Base-by-base conservation (phyloP, 2,329 filamentous ascomycete genomes). In the Amauroascus verrucosus region DNA sequence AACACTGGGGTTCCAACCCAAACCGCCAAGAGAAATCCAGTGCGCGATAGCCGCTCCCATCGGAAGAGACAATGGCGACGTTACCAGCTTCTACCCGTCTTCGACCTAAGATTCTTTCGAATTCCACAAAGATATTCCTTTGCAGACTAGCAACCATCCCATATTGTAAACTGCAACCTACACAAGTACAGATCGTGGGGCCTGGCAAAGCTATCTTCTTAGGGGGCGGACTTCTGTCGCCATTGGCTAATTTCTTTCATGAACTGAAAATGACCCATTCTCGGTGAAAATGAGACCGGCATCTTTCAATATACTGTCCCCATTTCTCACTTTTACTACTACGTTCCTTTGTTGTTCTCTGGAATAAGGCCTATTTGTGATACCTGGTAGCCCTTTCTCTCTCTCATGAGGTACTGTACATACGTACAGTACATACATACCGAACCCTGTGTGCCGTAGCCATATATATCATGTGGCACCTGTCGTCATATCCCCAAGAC, bases 41-140 rank as follows among this genome's bases (percentile, higher is more conserved):
- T 50, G 41, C 50, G 50, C 50, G 50, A 52, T 52, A 52, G 40
- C 41, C 50, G 50, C 50, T 37, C 3, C 22, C 22, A 6, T 6
- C 14, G 2, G n/a, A 20, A n/a, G 38, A 51, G 1, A n/a, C n/a
- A n/a, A n/a, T n/a, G 20, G 50, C 50, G 50, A 52, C 38, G 50
- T 40, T 52, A 52, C 50, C 50, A 46, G 50, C 50, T 32, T 52
- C 40, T 52, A 52, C 9, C 50, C 40, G 50, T 37, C 14, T 13
- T 18, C 32, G n/a, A 2, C 14, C 3, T 45, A 3, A 6, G 37
- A 44, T 51, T 38, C 32, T 18, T 16, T 26, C 14, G 14, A n/a
- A 48, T 24, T 48, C 20, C 45, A 45, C 20, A 48, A 16, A 5
- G 18, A 37, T 3, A 8, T 24, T 48, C 18, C 22, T 3, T 47